Conservation (phyloP, 2,329 filamentous ascomycete species). For the Exophiala lecanii-corni region DNA sequence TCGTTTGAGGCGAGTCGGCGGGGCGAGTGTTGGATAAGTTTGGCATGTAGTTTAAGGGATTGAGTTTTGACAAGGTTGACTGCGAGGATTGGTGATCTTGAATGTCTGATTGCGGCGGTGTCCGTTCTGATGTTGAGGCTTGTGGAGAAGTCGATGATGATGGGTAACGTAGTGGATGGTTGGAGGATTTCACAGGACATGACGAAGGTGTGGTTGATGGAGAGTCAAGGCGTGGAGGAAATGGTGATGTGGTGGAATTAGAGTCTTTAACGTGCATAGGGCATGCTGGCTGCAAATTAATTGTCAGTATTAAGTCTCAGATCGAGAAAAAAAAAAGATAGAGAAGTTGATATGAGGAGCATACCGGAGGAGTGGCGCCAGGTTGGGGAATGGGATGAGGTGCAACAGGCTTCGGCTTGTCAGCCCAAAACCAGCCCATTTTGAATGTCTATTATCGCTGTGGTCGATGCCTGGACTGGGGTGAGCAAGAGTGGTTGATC, state of each 20-base stretch:
- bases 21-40: constrained; percentile 75
- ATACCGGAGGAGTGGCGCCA: constrained; percentile 52
- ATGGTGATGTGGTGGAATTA: constrained; percentile 30
- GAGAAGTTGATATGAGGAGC: constrained; percentile 25
- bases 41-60: constrained; percentile 95
- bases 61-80: constrained; percentile 61
- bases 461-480: too few relatives aligned
- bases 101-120: constrained; percentile 26
- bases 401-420: constrained; percentile 38
- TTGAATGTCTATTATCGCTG: constrained; percentile 1
- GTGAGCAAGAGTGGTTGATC: too few relatives aligned
- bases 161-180: constrained; percentile 12
- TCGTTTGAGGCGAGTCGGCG: constrained; percentile 57
- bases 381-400: constrained; percentile 43
- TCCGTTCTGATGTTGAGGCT: constrained; percentile 22
- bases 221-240: constrained; percentile 15
- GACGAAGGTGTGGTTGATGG: constrained; percentile 29
- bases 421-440: constrained; percentile 74
- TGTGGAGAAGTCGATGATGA: constrained; percentile 7
- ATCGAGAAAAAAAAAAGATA: not conserved
- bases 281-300: constrained; percentile 54
- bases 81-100: too few relatives aligned
- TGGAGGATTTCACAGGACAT: constrained; percentile 28
- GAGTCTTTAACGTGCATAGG: constrained; percentile 58
- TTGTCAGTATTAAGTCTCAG: not conserved